Base-by-base conservation (phyloP, 495 filamentous ascomycete species). In the Xylona heveae region DNA sequence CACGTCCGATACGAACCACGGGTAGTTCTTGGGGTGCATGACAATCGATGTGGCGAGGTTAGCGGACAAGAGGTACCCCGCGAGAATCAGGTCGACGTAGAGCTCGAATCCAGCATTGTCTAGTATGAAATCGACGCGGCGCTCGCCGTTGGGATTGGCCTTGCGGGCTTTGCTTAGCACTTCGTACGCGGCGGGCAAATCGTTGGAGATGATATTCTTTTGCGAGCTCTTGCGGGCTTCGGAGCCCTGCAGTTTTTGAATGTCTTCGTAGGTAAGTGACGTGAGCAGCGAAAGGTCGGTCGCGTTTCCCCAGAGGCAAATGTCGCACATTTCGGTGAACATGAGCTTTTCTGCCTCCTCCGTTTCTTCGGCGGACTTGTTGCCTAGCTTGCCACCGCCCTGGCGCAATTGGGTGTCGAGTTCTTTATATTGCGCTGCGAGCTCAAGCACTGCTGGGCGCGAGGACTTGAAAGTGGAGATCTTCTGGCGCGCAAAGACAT, bases 1-100 rank as follows among this genome's bases (percentile, higher is more conserved):
- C 8, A 95, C 88, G 42, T 97, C 88, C 0, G 81, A 92, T 28
- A 97, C 88, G 42, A 95, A 97, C 88, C 88, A 97, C 0, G 88
- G 88, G 31, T 95, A 77, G 21, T 68, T 67, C 53, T 97, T 97
- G 4, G 88, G 80, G 47, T 92, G 82, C 5, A 97, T 65, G n/a
- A 93, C 71, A 9, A 95, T 61, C 4, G 64, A 69, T 0, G 84
- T 92, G 1, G 85, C 88, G 12, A 97, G 61, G 0, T 74, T 77
- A 3, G 78, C 53, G 0, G 74, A 69, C 5, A 97, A 59, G 3
- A 97, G 60, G 45, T 88, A 97, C 2, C 82, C 88, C 4, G 77
- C 83, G 2, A 97, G 61, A 27, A 94, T 72, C 7, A 95, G 59
- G 44, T 97, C 88, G 36, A 93, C 88, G 48, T 77, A 95, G 6